These are phyloP conservation scores for Plasmopara halstedii DNA, from an alignment of 352 stramenopile genomes.

Conservation along the genomic window DNA sequence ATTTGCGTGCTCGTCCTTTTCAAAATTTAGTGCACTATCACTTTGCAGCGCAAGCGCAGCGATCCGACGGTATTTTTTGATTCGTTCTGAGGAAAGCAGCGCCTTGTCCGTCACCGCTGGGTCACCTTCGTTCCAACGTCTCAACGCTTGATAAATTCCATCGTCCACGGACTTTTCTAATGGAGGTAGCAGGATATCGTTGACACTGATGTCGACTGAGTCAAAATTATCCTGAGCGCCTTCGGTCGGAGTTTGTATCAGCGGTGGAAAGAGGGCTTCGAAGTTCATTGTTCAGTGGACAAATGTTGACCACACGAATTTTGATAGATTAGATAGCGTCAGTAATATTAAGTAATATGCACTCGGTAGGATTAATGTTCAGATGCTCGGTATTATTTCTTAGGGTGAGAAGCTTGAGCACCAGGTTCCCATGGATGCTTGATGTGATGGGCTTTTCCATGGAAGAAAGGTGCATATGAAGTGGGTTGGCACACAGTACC, in stretches of 20 bases:
- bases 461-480: too few relatives aligned
- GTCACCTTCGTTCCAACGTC: constrained; percentile 53
- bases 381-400: too few relatives aligned
- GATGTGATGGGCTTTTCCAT: too few relatives aligned
- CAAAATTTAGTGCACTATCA: constrained; percentile 11
- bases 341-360: too few relatives aligned
- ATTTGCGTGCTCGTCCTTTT: constrained; percentile 11
- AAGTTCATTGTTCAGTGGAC: constrained; percentile 24
- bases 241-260: constrained; percentile 19
- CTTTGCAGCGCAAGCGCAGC: constrained; percentile 42
- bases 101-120: constrained; percentile 37
- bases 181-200: constrained; percentile 39
- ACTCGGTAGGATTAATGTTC: too few relatives aligned
- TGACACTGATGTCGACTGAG: constrained; percentile 43
- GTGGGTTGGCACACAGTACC: too few relatives aligned
- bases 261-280: constrained; percentile 49
- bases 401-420: too few relatives aligned
- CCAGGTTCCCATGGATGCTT: too few relatives aligned
- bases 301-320: background rate
- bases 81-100: constrained; percentile 44
- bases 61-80: constrained; percentile 53
- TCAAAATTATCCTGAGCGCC: background rate
- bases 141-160: constrained; percentile 47
- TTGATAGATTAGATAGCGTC: too few relatives aligned
- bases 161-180: constrained; percentile 52